Evolutionary conservation across 2,329 filamentous ascomycete species (phyloP), one percentile per base, ranked within the genome.

Genomic region (Arthroderma sp.): DNA sequence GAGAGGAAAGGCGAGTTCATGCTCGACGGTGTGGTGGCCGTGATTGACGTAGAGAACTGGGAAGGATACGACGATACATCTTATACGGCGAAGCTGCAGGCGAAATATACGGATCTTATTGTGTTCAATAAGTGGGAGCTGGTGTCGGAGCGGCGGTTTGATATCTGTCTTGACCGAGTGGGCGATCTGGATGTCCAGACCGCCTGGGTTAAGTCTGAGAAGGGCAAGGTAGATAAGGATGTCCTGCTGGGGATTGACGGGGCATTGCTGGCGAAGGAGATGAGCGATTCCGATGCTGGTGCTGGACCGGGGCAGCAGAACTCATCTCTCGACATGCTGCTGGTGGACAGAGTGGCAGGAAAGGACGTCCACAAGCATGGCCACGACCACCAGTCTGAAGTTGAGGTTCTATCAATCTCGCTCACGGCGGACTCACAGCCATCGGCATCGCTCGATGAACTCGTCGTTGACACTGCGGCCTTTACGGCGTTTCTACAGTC

Each of bases 21-120:
- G 4, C 80, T 96, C 1, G 91, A 96, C 66, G 91, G 91, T 9
- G 89, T 96, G 55, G 82, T 95, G 61, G 88, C 83, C 64, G 90
- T 95, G 21, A 84, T 96, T 59, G 91, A 96, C 67, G 90, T 94
- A 9, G 91, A 95, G 79, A 96, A 96, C 68, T 96, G 90, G 90
- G 76, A 83, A 66, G 91, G 91, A 0, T 96, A 96, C 67, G 88
- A 93, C 65, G 90, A 94, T 70, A 94, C 87, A 23, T 89, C 85
- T 59, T 91, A 88, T 67, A 96, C 91, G 58, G 91, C 91, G 5
- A 85, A 86, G 67, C 77, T 95, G 63, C 91, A 96, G 77, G 91
- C 90, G 2, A 78, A 82, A 61, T 95, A 94, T 70, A 96, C 91
- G 9, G 91, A 96, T 71, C 70, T 96, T 61, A 85, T 96, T 60